Conservation (phyloP, 2,329 filamentous ascomycete species). For the Geosmithia morbida region DNA sequence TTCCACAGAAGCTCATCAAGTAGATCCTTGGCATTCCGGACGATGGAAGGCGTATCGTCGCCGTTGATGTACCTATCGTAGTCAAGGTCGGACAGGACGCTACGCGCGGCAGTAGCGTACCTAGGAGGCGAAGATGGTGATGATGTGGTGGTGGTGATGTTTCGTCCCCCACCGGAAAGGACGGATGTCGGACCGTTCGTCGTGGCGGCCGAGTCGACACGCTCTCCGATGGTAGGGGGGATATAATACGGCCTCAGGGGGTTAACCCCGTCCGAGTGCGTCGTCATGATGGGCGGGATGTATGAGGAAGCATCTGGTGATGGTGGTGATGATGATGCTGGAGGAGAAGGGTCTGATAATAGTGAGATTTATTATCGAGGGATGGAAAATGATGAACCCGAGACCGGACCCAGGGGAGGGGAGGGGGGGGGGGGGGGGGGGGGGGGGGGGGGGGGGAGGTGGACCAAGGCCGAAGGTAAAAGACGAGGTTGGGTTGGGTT, state of each 20-base stretch:
- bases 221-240: slow-evolving; percentile 39
- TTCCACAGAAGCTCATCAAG: slow-evolving; percentile 82
- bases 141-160: too few species aligned
- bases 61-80: slow-evolving; percentile 67
- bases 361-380: not conserved
- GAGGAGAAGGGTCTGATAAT: not conserved
- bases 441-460: not conserved
- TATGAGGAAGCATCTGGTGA: slow-evolving; percentile 11
- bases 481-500: not conserved
- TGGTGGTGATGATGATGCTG: slow-evolving; percentile 6
- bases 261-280: slow-evolving; percentile 35
- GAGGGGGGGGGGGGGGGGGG: too few species aligned
- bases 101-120: slow-evolving; percentile 48
- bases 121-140: slow-evolving; percentile 16
- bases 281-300: slow-evolving; percentile 23
- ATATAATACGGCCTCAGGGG: slow-evolving; percentile 59
- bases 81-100: slow-evolving; percentile 81
- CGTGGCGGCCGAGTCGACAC: slow-evolving; percentile 19
- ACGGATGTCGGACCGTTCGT: slow-evolving; percentile 17
- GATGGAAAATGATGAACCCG: too few species aligned
- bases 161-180: slow-evolving; percentile 11
- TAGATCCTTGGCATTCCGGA: slow-evolving; percentile 61
- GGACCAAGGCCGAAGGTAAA: not conserved
- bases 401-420: not conserved
- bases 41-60: slow-evolving; percentile 59